Evolutionary conservation across 2,329 filamentous ascomycete species (phyloP).

Genomic region (Colletotrichum sp.): DNA sequence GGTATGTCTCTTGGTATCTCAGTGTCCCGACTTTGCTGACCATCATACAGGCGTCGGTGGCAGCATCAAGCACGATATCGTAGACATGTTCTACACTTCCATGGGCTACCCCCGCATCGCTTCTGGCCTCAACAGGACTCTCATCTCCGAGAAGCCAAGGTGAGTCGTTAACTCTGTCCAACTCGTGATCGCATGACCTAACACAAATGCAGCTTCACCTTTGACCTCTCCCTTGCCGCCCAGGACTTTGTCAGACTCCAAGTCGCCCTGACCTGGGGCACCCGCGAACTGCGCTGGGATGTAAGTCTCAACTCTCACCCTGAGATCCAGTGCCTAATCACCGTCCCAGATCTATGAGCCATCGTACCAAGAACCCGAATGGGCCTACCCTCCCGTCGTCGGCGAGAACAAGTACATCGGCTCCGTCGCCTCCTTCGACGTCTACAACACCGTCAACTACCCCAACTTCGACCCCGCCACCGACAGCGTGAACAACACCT

Average conservation of each 20-base stretch:
- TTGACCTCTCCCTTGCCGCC: slow-evolving; percentile 25
- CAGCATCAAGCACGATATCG: slow-evolving; percentile 11
- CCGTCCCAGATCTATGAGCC: slow-evolving; percentile 37
- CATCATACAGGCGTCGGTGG: slow-evolving; percentile 2
- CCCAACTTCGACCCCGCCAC: slow-evolving; percentile 33
- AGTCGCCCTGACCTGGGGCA: slow-evolving; percentile 26
- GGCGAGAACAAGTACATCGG: slow-evolving; percentile 46
- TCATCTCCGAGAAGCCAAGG: slow-evolving; percentile 8
- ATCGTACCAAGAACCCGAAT: slow-evolving; percentile 42
- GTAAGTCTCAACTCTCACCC: background rate
- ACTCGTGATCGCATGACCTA: background rate
- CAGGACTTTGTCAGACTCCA: slow-evolving; percentile 31
- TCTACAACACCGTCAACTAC: slow-evolving; percentile 13
- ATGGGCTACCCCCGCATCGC: slow-evolving; percentile 6
- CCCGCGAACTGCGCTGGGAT: slow-evolving; percentile 32
- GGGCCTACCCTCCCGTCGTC: slow-evolving; percentile 44
- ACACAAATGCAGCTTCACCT: slow-evolving; percentile 12
- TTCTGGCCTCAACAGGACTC: background rate
- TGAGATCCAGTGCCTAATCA: background rate
- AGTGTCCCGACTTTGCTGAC: accelerated
- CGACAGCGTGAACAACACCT: slow-evolving; percentile 41
- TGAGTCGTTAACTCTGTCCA: background rate
- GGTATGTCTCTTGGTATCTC: slow-evolving; percentile 8
- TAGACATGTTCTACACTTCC: slow-evolving; percentile 5
- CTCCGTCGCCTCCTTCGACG: slow-evolving; percentile 37